A percentile compares a stretch with the other conserved stretches of the same genome.
These are phyloP conservation scores for Botrytis fabae DNA, from an alignment of 2,329 filamentous ascomycete species.

Conservation along the genomic window DNA sequence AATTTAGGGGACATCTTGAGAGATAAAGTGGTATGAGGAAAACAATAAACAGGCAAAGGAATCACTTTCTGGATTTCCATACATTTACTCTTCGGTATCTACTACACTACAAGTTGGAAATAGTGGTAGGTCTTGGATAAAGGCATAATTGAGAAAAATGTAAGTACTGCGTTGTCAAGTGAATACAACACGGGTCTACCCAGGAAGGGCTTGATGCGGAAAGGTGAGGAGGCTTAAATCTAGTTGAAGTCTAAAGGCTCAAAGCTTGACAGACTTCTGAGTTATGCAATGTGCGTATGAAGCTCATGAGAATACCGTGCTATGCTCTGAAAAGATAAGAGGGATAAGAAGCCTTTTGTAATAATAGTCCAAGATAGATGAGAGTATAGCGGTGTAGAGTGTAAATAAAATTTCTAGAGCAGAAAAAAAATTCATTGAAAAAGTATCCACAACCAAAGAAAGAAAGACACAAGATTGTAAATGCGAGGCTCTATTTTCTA, in stretches of 20 bases:
- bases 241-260: background rate
- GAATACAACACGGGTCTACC: background rate
- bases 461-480: background rate
- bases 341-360: background rate
- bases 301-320: background rate
- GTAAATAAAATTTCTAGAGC: background rate
- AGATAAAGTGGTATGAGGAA: background rate
- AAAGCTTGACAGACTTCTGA: accelerated
- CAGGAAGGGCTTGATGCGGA: background rate
- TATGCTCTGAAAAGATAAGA: background rate
- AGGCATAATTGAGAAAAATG: background rate
- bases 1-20: background rate
- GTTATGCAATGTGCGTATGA: background rate
- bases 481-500: background rate
- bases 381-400: background rate
- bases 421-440: background rate
- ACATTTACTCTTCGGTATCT: no score
- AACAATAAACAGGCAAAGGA: background rate
- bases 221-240: accelerated
- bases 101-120: background rate
- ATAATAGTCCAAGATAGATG: accelerated
- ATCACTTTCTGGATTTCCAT: no score
- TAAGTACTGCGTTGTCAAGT: accelerated
- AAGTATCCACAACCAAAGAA: background rate
- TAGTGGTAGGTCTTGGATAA: background rate